These are phyloP conservation scores for Candida ascalaphidarum DNA, from an alignment of 805 yeast genomes.

Conservation along the genomic window DNA sequence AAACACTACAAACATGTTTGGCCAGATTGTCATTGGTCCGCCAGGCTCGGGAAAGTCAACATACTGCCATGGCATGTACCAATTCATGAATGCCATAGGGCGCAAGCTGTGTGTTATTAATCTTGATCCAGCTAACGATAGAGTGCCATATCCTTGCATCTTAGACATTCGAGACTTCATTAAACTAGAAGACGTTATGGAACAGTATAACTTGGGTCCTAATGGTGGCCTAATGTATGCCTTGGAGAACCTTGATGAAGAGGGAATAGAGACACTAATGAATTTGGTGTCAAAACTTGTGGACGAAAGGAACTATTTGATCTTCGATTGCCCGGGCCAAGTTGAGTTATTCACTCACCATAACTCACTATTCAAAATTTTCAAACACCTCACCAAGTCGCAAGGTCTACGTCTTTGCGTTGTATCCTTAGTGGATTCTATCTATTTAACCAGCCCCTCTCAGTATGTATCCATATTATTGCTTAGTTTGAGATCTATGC, in stretches of 20 bases:
- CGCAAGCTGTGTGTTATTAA: slow-evolving; percentile 78
- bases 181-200: slow-evolving; percentile 73
- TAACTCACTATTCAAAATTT: slow-evolving; percentile 60
- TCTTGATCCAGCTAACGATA: slow-evolving; percentile 88
- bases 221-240: slow-evolving; percentile 91
- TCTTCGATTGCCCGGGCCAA: slow-evolving; percentile 94
- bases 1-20: no score
- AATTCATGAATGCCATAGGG: slow-evolving; percentile 91
- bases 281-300: slow-evolving; percentile 50
- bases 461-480: slow-evolving; percentile 79
- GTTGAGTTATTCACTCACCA: slow-evolving; percentile 92
- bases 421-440: slow-evolving; percentile 77
- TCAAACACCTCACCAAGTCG: slow-evolving; percentile 43
- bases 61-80: slow-evolving; percentile 85
- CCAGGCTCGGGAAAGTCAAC: slow-evolving; percentile 98
- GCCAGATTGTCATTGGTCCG: slow-evolving; percentile 93
- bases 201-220: slow-evolving; percentile 65
- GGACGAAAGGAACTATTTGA: slow-evolving; percentile 46
- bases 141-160: slow-evolving; percentile 59
- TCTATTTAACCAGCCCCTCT: slow-evolving; percentile 76
- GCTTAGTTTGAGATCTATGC: slow-evolving; percentile 81
- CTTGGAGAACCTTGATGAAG: slow-evolving; percentile 51
- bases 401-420: slow-evolving; percentile 74
- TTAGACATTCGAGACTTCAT: slow-evolving; percentile 74
- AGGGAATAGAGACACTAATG: slow-evolving; percentile 42